Base-by-base conservation (phyloP, 1,284 basidiomycete species). In the Veloporphyrellus conicus region DNA sequence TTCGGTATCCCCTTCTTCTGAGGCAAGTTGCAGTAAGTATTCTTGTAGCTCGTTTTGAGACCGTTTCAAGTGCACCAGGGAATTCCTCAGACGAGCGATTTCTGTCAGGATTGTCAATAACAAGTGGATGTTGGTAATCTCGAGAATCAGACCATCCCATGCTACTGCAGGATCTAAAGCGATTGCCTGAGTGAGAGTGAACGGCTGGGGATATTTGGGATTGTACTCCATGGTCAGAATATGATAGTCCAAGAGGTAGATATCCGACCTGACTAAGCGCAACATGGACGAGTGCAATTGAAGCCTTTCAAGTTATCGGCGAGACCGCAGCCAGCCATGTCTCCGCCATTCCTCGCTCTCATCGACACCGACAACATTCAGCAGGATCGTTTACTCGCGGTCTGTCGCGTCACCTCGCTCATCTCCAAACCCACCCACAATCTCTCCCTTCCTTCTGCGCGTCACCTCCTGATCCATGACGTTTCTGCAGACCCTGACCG, bases 331-430 rank as follows among this genome's bases (percentile, higher is more conserved):
- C 12, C 8, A 43, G 20, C 23, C 48, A 63, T 63, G 61, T 42
- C 63, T 47, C 54, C 53, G 5, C 69, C 73, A 47, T 85, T 87
- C 63, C 64, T 87, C 38, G 81, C 81, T 43, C 69, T 88, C 52
- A 60, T 85, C 54, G 78, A 82, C 53, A 53, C 45, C 38, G 54
- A 68, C 51, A 62, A 69, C 50, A 59, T 68, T 33, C 65, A 71
- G 38, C 66, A 64, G 23, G 69, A 72, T 6, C 73, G 92, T 20
- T 67, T 87, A 46, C 61, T 72, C 28, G 76, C 83, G 3, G 77
- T 92, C 48, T 70, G 77, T 38, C 81, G 90, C 19, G 77, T 94
- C 45, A 86, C 87, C 1, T 90, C 93, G 11, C 64, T 93, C 50
- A 75, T 93, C 44, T 61, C 83, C 41, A 73, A 71, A n/a, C 63